Evolutionary conservation across 345 rosid genomes (phyloP), one percentile per base, ranked within the genome.

Genomic region (Gossypium turneri): DNA sequence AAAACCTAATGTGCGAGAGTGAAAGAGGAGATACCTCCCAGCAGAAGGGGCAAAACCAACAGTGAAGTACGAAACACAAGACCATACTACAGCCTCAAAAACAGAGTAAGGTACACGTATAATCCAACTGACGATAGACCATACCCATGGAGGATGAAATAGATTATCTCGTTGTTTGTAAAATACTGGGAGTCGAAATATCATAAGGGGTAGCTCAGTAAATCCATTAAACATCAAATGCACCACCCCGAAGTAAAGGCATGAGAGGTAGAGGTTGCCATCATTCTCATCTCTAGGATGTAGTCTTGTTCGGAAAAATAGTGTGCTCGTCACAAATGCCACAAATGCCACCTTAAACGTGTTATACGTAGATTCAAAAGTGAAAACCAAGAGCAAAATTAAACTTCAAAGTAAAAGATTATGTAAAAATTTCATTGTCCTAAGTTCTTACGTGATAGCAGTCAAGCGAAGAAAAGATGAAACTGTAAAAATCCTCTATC

Each of bases 61-160:
- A 56, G 84, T 82, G 68, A 87, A 94, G 87, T 92, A 94, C 20
- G 89, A 94, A 34, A 94, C 88, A 66, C 83, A 78, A 75, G 92
- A 87, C 98, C 98, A 94, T 4, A 92, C 94, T 76, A 89, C 82
- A 77, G 98, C 85, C 83, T 92, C 98, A 75, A 92, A 48, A 71
- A 90, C 13, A 60, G 98, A 94, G 78, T 94, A 94, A 61, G 98
- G 98, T 70, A 94, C 79, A 20, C 98, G 97, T 62, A 92, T 82
- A 41, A 92, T 48, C 88, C 92, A 92, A 74, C 98, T 92, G 59
- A 90, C 86, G 19, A 85, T 0, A 65, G 94, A 90, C 97, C 97
- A 92, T 1, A 93, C 86, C 97, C 97, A 92, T 75, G 97, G 93
- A 72, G 98, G 97, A 84, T 92, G 96, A 81, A 94, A 94, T 29